A percentile compares a stretch with the other conserved stretches of the same genome.
phyloP scores from a whole-genome alignment of 805 yeast genomes.

The Teunomyces barrocoloradensis region DNA sequence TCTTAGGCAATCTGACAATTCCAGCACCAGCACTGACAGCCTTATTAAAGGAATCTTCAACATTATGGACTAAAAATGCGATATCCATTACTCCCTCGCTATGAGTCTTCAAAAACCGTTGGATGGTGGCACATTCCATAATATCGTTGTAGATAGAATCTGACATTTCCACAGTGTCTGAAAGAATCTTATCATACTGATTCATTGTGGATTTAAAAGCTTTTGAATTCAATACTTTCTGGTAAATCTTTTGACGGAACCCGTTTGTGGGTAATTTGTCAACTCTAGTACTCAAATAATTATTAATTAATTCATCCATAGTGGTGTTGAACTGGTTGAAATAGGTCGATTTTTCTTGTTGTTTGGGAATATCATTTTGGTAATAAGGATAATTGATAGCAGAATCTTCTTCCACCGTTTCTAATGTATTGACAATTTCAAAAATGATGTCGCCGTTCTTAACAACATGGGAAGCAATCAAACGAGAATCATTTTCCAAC shows the following conservation, averaged over 20 bases:
- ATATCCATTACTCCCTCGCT: conserved; percentile 84
- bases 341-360: neutral
- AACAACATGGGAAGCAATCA: conserved; percentile 58
- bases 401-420: conserved; percentile 20
- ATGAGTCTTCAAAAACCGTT: conserved; percentile 41
- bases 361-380: conserved; percentile 10
- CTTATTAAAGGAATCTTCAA: conserved; percentile 38
- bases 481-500: conserved; percentile 63
- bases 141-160: conserved; percentile 17
- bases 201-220: conserved; percentile 8
- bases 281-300: conserved; percentile 34
- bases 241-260: conserved; percentile 10
- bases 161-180: conserved; percentile 14
- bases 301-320: conserved; percentile 32
- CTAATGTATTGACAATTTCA: conserved; percentile 44
- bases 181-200: conserved; percentile 11
- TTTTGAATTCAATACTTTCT: conserved; percentile 13
- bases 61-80: conserved; percentile 59
- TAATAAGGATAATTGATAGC: conserved; percentile 10
- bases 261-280: conserved; percentile 7
- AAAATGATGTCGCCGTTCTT: conserved; percentile 53
- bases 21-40: conserved; percentile 57
- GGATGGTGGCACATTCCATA: conserved; percentile 16
- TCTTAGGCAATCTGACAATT: conserved; percentile 24
- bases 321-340: conserved; percentile 7